Conservation (phyloP, 1,284 basidiomycete species). For the Flammula alnicola region DNA sequence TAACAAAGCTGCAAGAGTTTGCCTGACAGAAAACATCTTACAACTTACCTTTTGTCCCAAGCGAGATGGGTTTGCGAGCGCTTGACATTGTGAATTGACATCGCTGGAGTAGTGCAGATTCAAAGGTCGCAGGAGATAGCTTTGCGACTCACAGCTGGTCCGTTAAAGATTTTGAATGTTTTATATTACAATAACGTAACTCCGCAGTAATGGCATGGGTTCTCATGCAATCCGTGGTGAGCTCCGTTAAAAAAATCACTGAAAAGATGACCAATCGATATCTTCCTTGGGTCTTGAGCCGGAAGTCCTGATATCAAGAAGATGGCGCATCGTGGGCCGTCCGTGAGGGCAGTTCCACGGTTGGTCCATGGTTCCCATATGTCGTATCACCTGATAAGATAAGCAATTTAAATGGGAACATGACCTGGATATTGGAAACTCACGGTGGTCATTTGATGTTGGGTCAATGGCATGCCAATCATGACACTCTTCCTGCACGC, state of each 20-base stretch:
- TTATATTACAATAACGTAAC: conserved; percentile 4
- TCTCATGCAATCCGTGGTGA: background rate
- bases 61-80: conserved; percentile 54
- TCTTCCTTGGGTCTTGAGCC: conserved; percentile 15
- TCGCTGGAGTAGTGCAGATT: no score
- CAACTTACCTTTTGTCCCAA: conserved; percentile 62
- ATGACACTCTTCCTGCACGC: conserved; percentile 97
- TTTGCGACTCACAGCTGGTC: conserved; percentile 5
- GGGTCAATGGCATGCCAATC: conserved; percentile 87
- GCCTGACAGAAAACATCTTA: background rate
- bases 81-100: conserved; percentile 59
- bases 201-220: conserved; percentile 12
- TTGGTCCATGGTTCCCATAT: conserved; percentile 97
- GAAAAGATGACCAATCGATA: conserved; percentile 35
- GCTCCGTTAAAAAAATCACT: no score
- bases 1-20: background rate
- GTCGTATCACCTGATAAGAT: conserved; percentile 72
- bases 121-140: background rate
- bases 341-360: conserved; percentile 99
- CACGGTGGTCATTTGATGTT: conserved; percentile 81
- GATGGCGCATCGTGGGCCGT: conserved; percentile 93
- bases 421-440: conserved; percentile 29
- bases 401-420: conserved; percentile 14
- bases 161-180: background rate
- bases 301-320: conserved; percentile 49